Evolutionary conservation across 805 yeast species (phyloP).

Genomic region (Suhomyces prunicola): DNA sequence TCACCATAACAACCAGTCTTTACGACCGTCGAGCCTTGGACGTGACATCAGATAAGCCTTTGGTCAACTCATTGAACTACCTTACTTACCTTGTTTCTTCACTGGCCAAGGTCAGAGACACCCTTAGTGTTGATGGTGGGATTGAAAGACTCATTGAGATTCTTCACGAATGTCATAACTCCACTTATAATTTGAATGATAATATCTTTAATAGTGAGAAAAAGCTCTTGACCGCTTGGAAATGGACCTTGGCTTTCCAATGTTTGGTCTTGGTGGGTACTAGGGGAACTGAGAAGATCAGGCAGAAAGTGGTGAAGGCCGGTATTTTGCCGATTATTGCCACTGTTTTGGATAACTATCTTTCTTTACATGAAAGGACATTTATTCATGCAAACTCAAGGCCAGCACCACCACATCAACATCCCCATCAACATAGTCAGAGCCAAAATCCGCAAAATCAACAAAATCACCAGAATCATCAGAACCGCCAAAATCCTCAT

Average conservation of each 20-base stretch:
- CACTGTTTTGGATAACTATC: conserved; percentile 85
- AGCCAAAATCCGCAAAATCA: conserved; percentile 7
- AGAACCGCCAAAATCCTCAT: conserved; percentile 9
- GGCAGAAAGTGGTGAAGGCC: conserved; percentile 85
- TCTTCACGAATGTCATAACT: conserved; percentile 69
- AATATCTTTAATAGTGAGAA: conserved; percentile 35
- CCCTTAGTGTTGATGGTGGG: conserved; percentile 87
- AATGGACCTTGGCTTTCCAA: conserved; percentile 94
- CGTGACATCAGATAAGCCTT: conserved; percentile 82
- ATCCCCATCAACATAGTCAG: conserved; percentile 6
- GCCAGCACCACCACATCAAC: conserved; percentile 8
- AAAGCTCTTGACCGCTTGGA: conserved; percentile 79
- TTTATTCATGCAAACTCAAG: conserved; percentile 30
- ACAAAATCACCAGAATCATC: conserved; percentile 20
- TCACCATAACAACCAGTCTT: conserved; percentile 80
- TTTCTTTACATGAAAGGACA: conserved; percentile 42
- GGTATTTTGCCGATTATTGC: conserved; percentile 90
- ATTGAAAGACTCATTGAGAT: conserved; percentile 83
- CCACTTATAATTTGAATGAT: conserved; percentile 27
- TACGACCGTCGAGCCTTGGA: conserved; percentile 93
- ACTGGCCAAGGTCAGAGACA: conserved; percentile 85
- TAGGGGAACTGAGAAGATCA: conserved; percentile 81
- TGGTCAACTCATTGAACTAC: conserved; percentile 88
- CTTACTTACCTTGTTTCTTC: conserved; percentile 83
- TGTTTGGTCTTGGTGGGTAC: conserved; percentile 90